Base-by-base conservation (phyloP, 768 basidiomycete species). In the Tephrocybe rancida region DNA sequence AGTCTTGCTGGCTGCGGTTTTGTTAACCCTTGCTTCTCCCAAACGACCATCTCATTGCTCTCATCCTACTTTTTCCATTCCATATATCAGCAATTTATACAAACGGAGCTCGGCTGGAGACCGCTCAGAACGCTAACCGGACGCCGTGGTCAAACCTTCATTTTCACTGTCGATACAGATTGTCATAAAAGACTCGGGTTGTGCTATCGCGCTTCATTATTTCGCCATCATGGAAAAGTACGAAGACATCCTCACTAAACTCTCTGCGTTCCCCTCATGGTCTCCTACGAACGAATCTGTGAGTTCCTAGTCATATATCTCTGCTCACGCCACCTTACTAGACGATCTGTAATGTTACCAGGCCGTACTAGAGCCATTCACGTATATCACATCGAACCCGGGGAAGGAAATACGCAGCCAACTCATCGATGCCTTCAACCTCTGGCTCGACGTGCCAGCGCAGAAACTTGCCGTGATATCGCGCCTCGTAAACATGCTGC, bases 371-470 rank as follows among this genome's bases (percentile, higher is more conserved):
- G 96, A 98, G 67, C 96, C 96, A 0, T 98, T 84, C 67, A 82
- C 82, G 0, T 97, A 95, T 69, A 83, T 92, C 39, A 83, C 83
- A 7, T 83, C 88, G 1, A 87, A 87, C 52, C 92, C 92, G 0
- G 96, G 97, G 13, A 98, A 98, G 69, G 96, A 98, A 54, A 88
- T 98, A 57, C 85, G 97, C 10, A 77, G 86, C 0, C 81, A 86
- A 61, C 79, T 99, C 65, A 92, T 96, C 57, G 88, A 87, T 47
- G 94, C 96, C 0, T 98, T 98, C 83, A 96, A 98, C 61, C 32
- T 73, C 1, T 99, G 97, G 97, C 82, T 98, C 13, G 67, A 86
- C 6, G 94, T 98, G 2, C 90, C 92, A 0, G 66, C 73, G 24
- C 80, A 82, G 22, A 88, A 88, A 67, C 80, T 97, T 16, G 67